Conservation (phyloP, 371 early-diverging fungal species). For the Mortierella sp. region DNA sequence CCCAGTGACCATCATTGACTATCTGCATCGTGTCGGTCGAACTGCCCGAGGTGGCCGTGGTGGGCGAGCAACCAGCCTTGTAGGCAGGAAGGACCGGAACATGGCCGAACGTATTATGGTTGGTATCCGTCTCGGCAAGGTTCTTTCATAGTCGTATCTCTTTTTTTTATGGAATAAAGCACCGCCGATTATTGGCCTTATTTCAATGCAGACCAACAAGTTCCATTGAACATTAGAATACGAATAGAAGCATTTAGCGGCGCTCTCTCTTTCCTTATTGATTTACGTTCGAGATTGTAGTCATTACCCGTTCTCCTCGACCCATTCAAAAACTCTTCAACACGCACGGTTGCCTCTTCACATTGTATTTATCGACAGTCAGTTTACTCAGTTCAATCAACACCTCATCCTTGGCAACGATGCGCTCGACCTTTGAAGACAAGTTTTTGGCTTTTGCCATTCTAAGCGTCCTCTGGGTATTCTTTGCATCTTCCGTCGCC, state of each 20-base stretch:
- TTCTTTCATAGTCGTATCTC: slow-evolving; percentile 53
- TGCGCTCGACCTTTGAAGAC: not conserved
- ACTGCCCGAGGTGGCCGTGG: slow-evolving; percentile 92
- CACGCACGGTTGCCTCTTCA: not conserved
- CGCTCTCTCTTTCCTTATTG: not conserved
- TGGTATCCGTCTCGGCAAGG: slow-evolving; percentile 74
- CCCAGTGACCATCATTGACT: slow-evolving; percentile 93
- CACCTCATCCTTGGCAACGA: not conserved
- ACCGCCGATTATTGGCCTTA: not conserved
- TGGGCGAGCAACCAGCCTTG: slow-evolving; percentile 90
- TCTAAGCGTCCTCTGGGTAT: not conserved
- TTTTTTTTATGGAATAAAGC: not conserved
- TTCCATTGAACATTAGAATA: not conserved
- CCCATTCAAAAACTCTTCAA: not conserved
- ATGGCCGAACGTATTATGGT: slow-evolving; percentile 85
- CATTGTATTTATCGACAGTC: not conserved
- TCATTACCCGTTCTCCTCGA: not conserved
- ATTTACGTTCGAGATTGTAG: not conserved
- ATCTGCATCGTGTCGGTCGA: slow-evolving; percentile 97
- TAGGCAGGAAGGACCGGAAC: slow-evolving; percentile 82
- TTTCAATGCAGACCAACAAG: not conserved
- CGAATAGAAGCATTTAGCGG: not conserved
- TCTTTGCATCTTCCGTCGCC: not conserved
- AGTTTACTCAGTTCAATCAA: not conserved
- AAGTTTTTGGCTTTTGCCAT: not conserved